A percentile compares a stretch with the other conserved stretches of the same genome.
These are phyloP conservation scores for Wolfiporia cocos DNA, from an alignment of 1,284 basidiomycete species.

Conservation along the genomic window DNA sequence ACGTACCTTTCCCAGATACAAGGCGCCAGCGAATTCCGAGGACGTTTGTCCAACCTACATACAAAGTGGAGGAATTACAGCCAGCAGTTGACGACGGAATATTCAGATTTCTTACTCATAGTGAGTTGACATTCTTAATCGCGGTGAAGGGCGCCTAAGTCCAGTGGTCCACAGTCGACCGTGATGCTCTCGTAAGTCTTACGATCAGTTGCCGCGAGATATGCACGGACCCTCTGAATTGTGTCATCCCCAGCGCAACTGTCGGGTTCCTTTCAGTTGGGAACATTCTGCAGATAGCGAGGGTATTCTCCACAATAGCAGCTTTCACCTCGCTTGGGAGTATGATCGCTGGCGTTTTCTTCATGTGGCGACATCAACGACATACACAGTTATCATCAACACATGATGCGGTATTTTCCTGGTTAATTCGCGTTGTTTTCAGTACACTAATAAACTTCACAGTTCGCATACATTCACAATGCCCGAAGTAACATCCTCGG, in stretches of 20 bases:
- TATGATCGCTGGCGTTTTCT: slow-evolving; percentile 49
- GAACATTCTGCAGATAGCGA: slow-evolving; percentile 32
- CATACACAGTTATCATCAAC: slow-evolving; percentile 31
- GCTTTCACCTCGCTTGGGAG: slow-evolving; percentile 45
- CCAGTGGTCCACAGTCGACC: slow-evolving; percentile 33
- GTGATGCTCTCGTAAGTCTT: slow-evolving; percentile 46
- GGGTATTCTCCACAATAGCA: slow-evolving; percentile 38
- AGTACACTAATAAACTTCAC: no score
- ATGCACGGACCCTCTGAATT: neutral
- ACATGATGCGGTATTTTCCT: no score
- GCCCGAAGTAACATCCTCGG: slow-evolving; percentile 38
- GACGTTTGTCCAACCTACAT: slow-evolving; percentile 40
- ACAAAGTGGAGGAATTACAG: slow-evolving; percentile 43
- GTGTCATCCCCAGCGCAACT: slow-evolving; percentile 34
- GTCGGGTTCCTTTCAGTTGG: slow-evolving; percentile 42
- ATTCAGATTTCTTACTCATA: slow-evolving; percentile 47
- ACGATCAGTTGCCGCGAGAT: neutral
- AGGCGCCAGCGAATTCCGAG: slow-evolving; percentile 40
- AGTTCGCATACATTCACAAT: slow-evolving; percentile 51
- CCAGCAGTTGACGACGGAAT: slow-evolving; percentile 42
- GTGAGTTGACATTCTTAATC: slow-evolving; percentile 25
- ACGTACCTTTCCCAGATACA: slow-evolving; percentile 45
- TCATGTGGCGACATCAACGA: slow-evolving; percentile 49
- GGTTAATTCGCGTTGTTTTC: slow-evolving; percentile 23
- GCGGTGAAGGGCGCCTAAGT: no score